Conservation (phyloP, 805 yeast species). For the Cyberlindnera xishuangbannaensis region DNA sequence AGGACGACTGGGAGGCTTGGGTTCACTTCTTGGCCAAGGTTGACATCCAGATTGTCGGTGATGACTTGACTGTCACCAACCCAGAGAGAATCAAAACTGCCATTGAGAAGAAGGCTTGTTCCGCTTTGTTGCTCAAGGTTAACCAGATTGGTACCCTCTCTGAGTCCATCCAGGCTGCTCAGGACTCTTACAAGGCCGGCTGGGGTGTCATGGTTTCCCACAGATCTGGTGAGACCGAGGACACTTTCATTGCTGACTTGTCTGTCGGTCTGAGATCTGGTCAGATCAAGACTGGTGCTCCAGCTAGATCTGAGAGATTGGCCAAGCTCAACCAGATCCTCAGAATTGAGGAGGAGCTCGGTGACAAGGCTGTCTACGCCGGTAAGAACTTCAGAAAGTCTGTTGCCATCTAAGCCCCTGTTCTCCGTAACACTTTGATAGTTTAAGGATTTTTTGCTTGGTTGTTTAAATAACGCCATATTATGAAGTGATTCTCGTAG, state of each 20-base stretch:
- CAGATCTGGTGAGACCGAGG: constrained; percentile 99
- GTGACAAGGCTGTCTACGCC: constrained; percentile 95
- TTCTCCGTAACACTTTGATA: background rate
- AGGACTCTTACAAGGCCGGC: constrained; percentile 89
- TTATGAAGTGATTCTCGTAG: no score
- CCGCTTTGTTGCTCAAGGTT: constrained; percentile 93
- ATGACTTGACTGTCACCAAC: constrained; percentile 98
- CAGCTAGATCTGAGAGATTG: constrained; percentile 99
- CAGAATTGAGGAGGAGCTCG: constrained; percentile 98
- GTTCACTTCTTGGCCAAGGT: constrained; percentile 71
- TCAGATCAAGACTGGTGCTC: constrained; percentile 99
- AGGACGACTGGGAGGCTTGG: constrained; percentile 99
- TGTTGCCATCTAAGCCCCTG: constrained; percentile 26
- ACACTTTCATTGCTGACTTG: constrained; percentile 95
- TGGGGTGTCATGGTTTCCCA: constrained; percentile 99
- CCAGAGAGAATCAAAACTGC: constrained; percentile 91
- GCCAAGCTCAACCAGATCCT: constrained; percentile 98
- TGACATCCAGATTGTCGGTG: constrained; percentile 90
- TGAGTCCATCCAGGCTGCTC: constrained; percentile 96
- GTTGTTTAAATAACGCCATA: no score
- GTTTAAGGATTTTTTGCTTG: background rate
- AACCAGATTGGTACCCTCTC: constrained; percentile 97
- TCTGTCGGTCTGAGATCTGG: constrained; percentile 97
- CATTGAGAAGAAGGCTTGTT: constrained; percentile 92
- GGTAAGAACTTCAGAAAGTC: constrained; percentile 78